Percentiles rank a stretch among this genome's conserved stretches.
These are phyloP conservation scores for Sisymbrium irio DNA, from an alignment of 345 rosid genomes.

Conservation along the genomic window DNA sequence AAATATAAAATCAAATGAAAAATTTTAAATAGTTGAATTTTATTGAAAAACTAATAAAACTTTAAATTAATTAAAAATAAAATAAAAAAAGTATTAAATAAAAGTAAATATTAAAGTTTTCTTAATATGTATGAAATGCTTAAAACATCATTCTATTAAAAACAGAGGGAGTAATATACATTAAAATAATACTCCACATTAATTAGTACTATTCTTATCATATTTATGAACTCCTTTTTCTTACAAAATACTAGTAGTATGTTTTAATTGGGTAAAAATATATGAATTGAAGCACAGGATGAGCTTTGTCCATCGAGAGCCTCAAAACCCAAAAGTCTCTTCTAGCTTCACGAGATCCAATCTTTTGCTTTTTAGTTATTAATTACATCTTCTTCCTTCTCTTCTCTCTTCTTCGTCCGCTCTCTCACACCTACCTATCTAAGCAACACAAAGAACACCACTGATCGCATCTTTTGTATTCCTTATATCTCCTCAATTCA, in stretches of 20 bases:
- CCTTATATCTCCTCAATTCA: slow-evolving; percentile 19
- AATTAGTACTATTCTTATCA: slow-evolving; percentile 26
- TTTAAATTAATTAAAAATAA: too few species aligned
- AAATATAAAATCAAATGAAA: too few species aligned
- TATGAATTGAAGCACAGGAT: slow-evolving; percentile 48
- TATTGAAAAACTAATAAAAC: too few species aligned
- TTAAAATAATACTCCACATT: neutral
- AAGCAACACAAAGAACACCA: slow-evolving; percentile 30
- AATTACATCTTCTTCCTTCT: slow-evolving; percentile 35
- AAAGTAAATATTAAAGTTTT: too few species aligned
- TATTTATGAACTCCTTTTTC: slow-evolving; percentile 20
- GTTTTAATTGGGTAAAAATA: neutral
- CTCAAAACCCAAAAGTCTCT: slow-evolving; percentile 41
- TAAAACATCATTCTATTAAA: too few species aligned
- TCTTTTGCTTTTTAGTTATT: slow-evolving; percentile 39
- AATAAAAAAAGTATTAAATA: too few species aligned
- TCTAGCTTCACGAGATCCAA: slow-evolving; percentile 73
- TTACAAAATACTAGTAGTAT: neutral
- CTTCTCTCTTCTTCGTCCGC: slow-evolving; percentile 21
- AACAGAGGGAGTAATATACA: too few species aligned
- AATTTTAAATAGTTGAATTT: too few species aligned
- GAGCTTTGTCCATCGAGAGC: slow-evolving; percentile 52
- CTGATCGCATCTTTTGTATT: slow-evolving; percentile 18
- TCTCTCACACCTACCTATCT: slow-evolving; percentile 24
- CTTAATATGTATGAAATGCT: too few species aligned